Evolutionary conservation across 176 grass and related monocot genomes (phyloP), one percentile per base, ranked within the genome.

Genomic region (Lolium rigidum): DNA sequence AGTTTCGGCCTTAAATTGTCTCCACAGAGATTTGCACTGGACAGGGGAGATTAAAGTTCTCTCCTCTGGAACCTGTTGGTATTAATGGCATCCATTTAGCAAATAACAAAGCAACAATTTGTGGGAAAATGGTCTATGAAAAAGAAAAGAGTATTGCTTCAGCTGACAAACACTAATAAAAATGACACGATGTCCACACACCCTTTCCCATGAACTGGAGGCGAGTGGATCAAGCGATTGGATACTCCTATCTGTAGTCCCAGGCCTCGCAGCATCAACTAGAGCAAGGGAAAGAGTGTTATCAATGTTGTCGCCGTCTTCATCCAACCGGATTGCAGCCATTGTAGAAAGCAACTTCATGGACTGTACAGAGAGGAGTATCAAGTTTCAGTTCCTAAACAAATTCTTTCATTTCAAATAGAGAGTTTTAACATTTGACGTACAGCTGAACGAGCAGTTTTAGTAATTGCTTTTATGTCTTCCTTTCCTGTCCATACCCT

Each of bases 401-500:
- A 21, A 84, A 74, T 80, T 66, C 17, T 37, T 80, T 35, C 31
- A 22, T 55, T 69, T 47, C 47, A 25, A 59, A 50, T 64, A 82
- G 58, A 76, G 55, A 74, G 55, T 75, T 81, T 77, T 83, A 68
- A 77, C 25, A 81, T 58, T 58, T 60, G 67, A 67, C 90, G 28
- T 99, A 99, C 97, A 56, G 85, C 90, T 88, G 94, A 94, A 37
- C 94, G 94, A 81, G 97, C 94, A 57, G 90, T 81, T 94, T 99
- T 99, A 72, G 97, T 99, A 56, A 99, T 99, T 55, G 97, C 84
- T 91, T 92, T 99, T 54, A 99, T 96, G 81, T 99, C 97, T 87
- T 99, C 97, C 61, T 97, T 99, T 81, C 97, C 97, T 43, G 97
- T 97, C 97, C 97, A 99, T 60, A 99, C 85, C 80, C 97, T 91